Conservation (phyloP, 179 eudicot species). For the Carnegiea gigantea region DNA sequence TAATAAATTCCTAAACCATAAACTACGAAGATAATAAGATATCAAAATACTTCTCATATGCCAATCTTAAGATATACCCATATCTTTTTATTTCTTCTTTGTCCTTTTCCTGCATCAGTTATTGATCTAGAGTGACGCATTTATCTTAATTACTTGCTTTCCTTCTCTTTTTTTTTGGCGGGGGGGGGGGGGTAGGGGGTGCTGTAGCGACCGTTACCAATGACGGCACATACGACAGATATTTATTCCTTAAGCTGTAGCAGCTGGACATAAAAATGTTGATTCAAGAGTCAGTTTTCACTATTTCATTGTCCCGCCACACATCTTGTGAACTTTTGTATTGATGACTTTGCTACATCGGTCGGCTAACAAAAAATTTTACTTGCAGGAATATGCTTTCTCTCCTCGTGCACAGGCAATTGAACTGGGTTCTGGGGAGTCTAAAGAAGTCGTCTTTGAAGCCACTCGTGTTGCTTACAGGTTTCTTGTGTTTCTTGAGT, state of each 20-base stretch:
- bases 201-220: not conserved
- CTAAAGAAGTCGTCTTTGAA: slow-evolving; percentile 75
- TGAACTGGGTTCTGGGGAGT: slow-evolving; percentile 93
- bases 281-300: not conserved
- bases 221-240: not conserved
- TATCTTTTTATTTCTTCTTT: too few relatives aligned
- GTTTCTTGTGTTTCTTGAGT: slow-evolving; percentile 32
- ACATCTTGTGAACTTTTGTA: not conserved
- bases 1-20: too few relatives aligned
- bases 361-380: slow-evolving; percentile 16
- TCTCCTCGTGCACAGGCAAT: slow-evolving; percentile 91
- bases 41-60: too few relatives aligned
- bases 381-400: slow-evolving; percentile 86
- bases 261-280: not conserved
- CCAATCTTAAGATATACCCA: too few relatives aligned
- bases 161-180: not conserved
- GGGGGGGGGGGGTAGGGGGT: too few relatives aligned
- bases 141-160: not conserved
- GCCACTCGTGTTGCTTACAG: slow-evolving; percentile 99
- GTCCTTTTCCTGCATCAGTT: not conserved
- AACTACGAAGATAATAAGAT: too few relatives aligned
- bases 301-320: not conserved
- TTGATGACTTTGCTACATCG: slow-evolving; percentile 4
- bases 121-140: not conserved
- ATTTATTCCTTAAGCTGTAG: not conserved